phyloP scores from a whole-genome alignment of 176 grass and related monocot species.

The Oryza nivara region DNA sequence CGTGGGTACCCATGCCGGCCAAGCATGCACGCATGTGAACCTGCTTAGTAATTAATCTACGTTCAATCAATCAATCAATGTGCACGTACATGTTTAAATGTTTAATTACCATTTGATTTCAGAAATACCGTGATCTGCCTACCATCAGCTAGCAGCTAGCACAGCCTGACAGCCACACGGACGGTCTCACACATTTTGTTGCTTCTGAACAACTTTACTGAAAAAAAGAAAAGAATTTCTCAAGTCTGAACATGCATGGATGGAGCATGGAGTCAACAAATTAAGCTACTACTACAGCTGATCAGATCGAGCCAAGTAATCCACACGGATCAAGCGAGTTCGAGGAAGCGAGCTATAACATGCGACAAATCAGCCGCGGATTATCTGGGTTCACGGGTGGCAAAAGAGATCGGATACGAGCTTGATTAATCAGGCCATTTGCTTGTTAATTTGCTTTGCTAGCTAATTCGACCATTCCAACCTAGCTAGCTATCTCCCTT shows the following conservation, averaged over 20 bases:
- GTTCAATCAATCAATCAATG: too few relatives aligned
- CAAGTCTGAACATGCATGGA: not conserved
- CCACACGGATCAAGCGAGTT: not conserved
- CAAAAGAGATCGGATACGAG: not conserved
- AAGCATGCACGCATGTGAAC: not conserved
- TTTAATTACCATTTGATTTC: too few relatives aligned
- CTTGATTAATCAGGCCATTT: not conserved
- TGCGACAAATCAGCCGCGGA: not conserved
- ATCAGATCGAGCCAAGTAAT: not conserved
- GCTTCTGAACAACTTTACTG: not conserved
- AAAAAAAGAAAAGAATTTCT: not conserved
- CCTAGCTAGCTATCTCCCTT: not conserved
- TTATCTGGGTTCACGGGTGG: slow-evolving; percentile 30
- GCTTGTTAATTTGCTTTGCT: not conserved
- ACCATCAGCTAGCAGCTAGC: not conserved
- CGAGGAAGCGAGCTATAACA: not conserved
- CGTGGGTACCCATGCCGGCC: not conserved
- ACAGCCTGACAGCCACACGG: not conserved
- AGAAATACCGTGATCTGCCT: not conserved
- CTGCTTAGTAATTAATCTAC: too few relatives aligned
- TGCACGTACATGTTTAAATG: too few relatives aligned
- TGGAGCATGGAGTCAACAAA: not conserved
- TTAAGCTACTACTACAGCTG: not conserved
- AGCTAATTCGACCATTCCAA: not conserved
- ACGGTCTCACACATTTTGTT: not conserved